Percentiles rank a stretch among this genome's conserved stretches.
Evolutionary conservation across 805 yeast genomes (phyloP).

Genomic region (Zygoascus tannicola): DNA sequence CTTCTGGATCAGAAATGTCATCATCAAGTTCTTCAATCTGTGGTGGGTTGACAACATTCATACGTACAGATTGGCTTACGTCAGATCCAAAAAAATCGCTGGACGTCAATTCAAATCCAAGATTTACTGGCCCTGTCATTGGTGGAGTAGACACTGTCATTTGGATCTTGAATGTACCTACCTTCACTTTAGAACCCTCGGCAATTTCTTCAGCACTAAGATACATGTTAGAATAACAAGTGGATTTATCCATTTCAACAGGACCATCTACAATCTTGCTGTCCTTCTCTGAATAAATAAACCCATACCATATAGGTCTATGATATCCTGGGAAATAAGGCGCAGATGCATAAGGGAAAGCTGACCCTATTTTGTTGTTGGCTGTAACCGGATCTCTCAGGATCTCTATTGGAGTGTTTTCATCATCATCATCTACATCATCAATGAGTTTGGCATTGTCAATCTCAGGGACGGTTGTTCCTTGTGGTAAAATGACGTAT

Average conservation of each 20-base stretch:
- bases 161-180: constrained; percentile 71
- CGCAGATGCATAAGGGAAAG: constrained; percentile 53
- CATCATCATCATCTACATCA: constrained; percentile 13
- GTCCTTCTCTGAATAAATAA: constrained; percentile 66
- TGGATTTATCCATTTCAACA: constrained; percentile 40
- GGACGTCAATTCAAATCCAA: constrained; percentile 61
- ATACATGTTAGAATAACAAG: constrained; percentile 42
- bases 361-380: constrained; percentile 54
- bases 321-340: constrained; percentile 65
- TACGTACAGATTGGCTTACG: constrained; percentile 55
- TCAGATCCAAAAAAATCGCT: constrained; percentile 79
- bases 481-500: constrained; percentile 64
- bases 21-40: constrained; percentile 34
- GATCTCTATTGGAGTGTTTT: constrained; percentile 32
- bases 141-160: constrained; percentile 72
- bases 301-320: constrained; percentile 52
- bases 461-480: constrained; percentile 27
- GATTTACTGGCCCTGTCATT: constrained; percentile 51
- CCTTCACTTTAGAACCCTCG: constrained; percentile 32
- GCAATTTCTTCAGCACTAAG: constrained; percentile 41
- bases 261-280: constrained; percentile 69
- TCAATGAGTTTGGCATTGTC: constrained; percentile 16
- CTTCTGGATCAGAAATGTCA: constrained; percentile 64
- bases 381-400: constrained; percentile 62
- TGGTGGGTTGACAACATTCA: constrained; percentile 61